Conservation (phyloP, 1,284 basidiomycete species). For the Cryptococcus floricola region DNA sequence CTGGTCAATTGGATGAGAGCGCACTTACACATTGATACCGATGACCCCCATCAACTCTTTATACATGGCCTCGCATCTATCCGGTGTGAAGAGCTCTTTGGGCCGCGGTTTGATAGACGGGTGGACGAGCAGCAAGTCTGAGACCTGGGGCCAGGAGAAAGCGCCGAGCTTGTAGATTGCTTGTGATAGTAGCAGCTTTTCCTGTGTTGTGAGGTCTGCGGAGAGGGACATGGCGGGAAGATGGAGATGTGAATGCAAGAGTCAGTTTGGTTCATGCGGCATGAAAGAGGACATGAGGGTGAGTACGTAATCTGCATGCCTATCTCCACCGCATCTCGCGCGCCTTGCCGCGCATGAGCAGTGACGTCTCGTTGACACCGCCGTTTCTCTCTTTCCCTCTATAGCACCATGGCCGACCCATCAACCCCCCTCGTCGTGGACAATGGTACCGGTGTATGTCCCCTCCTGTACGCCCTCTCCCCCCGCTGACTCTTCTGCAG, state of each 20-base stretch:
- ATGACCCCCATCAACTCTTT: slow-evolving; percentile 64
- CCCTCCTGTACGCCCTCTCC: too few species aligned
- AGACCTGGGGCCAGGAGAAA: slow-evolving; percentile 65
- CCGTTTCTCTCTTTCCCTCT: not conserved
- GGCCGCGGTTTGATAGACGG: slow-evolving; percentile 55
- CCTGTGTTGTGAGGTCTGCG: slow-evolving; percentile 35
- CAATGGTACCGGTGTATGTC: slow-evolving; percentile 90
- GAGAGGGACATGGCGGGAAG: slow-evolving; percentile 1
- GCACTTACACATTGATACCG: slow-evolving; percentile 61
- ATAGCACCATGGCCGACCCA: slow-evolving; percentile 5
- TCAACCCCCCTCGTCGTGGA: slow-evolving; percentile 80
- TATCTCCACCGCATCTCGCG: too few species aligned
- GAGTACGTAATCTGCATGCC: too few species aligned
- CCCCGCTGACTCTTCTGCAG: slow-evolving; percentile 50
- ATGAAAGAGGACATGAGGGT: too few species aligned
- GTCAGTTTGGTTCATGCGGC: too few species aligned
- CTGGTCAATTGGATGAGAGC: not conserved
- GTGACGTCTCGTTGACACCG: too few species aligned
- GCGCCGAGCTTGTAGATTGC: slow-evolving; percentile 79
- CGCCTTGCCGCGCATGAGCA: too few species aligned
- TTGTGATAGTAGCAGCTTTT: slow-evolving; percentile 70
- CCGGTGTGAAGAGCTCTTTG: slow-evolving; percentile 60
- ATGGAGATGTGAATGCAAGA: too few species aligned
- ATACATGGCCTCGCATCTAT: slow-evolving; percentile 66
- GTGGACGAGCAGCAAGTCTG: slow-evolving; percentile 59